Evolutionary conservation across 805 yeast species (phyloP).

Genomic region (Candida chilensis): DNA sequence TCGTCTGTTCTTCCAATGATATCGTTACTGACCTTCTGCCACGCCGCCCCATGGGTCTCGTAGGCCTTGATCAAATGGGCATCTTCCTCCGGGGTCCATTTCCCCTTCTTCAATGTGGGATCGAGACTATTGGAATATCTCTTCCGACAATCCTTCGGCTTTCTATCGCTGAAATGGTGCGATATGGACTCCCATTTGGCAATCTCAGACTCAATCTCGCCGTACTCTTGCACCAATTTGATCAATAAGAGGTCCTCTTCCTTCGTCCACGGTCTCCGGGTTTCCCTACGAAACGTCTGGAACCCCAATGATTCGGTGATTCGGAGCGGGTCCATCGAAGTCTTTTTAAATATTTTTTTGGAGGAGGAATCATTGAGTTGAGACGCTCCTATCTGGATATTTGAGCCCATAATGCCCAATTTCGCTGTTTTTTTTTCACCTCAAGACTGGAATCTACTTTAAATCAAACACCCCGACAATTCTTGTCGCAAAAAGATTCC

Average conservation of each 20-base stretch:
- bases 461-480: too few relatives aligned
- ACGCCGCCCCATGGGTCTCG: slow-evolving; percentile 62
- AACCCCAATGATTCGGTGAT: slow-evolving; percentile 68
- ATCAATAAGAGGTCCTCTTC: slow-evolving; percentile 60
- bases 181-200: slow-evolving; percentile 61
- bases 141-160: slow-evolving; percentile 77
- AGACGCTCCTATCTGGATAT: not conserved
- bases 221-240: slow-evolving; percentile 25
- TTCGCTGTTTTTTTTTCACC: not conserved
- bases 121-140: slow-evolving; percentile 84
- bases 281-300: slow-evolving; percentile 57
- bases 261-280: slow-evolving; percentile 65
- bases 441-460: not conserved
- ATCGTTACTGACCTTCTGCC: slow-evolving; percentile 75
- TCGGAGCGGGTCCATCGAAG: slow-evolving; percentile 39
- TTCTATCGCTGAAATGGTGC: slow-evolving; percentile 38
- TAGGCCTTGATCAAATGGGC: slow-evolving; percentile 53
- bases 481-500: too few relatives aligned
- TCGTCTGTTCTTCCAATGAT: slow-evolving; percentile 87
- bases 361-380: too few relatives aligned
- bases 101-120: slow-evolving; percentile 74
- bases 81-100: slow-evolving; percentile 84
- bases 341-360: slow-evolving; percentile 4
- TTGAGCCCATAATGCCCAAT: not conserved
- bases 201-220: slow-evolving; percentile 20